Base-by-base conservation (phyloP, 1,284 basidiomycete genomes). In the Heterobasidion annosum region DNA sequence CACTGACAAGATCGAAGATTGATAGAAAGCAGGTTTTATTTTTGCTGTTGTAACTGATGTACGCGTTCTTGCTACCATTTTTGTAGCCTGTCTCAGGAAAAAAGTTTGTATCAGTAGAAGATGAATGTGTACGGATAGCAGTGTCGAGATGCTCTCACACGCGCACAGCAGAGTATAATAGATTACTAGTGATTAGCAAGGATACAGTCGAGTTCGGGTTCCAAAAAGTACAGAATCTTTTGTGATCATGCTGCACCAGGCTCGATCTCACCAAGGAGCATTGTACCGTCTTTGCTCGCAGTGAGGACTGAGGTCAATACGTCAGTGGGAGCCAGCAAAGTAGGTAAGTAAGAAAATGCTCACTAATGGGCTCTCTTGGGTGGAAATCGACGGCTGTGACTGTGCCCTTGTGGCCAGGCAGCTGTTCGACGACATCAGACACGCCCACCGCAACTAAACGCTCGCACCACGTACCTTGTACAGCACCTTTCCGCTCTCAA, bases 351-450 rank as follows among this genome's bases (percentile, higher is more conserved):
- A 35, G 50, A 50, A n/a, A 37, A 44, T 10, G 73, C 83, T 60
- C 67, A 88, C 91, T 82, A 68, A 97, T 94, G 15, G 93, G 94
- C 66, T 97, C 94, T 66, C 85, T 91, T 15, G 91, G 89, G 65
- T 94, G 91, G 73, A 93, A 93, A 65, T 93, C 93, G 0, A 93
- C 91, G 13, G 86, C 75, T 0, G 90, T 93, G 8, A 96, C 93
- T 0, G 93, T 94, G 12, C 93, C 93, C 70, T 92, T 95, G 69
- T 97, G 93, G 12, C 93, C 93, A 42, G 93, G 93, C 52, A 97
- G 77, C 88, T 91, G 54, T 18, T 9, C 13, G 57, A 54, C 25
- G 25, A 25, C 3, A 25, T 25, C 25, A 25, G 25, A 25, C 0
- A 3, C 25, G 25, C 3, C 3, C 25, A 50, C 56, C 19, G 37